Evolutionary conservation across 2,329 filamentous ascomycete genomes (phyloP), one percentile per base, ranked within the genome.

Genomic region (Pseudogymnoascus sp.): DNA sequence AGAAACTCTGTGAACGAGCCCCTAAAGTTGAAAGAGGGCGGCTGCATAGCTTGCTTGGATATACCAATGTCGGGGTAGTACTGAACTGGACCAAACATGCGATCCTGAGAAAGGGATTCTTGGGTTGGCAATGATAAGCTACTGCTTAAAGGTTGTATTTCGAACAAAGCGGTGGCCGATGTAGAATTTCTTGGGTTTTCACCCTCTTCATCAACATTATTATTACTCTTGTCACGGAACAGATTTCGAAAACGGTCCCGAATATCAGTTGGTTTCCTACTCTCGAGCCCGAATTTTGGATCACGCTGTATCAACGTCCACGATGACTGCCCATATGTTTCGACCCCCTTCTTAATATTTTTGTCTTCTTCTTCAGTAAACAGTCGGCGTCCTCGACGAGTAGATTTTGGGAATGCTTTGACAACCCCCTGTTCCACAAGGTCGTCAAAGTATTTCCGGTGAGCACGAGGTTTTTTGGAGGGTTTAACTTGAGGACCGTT

Each of bases 261-360:
- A 61, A 88, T 72, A 69, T 88, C 85, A 0, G 85, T 88, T 1
- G 85, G 84, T 66, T 86, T 82, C 49, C 85, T 77, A 64, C 72
- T 82, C 3, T 81, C 79, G n/a, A 88, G 75, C 64, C 84, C 77
- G 72, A 84, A 86, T 28, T 77, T 77, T 12, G 80, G 73, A 65
- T 88, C 84, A 37, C 84, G 79, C 69, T 86, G 84, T 18, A 88
- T 88, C 71, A 82, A 84, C 61, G 84, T 86, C 85, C 86, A 88
- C 7, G 84, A 80, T 7, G 85, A 60, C 6, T 42, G 83, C 0
- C 85, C 85, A 69, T 87, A 86, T 3, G 78, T 70, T 40, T 84
- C 76, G 38, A 87, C 80, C 0, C 86, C 86, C 64, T 83, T 77
- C 1, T 87, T 75, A 49, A 88, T 88, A 66, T 86, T 82, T 31